phyloP scores from a whole-genome alignment of 192 early-diverging fungal species.

The Allomyces javanicus region DNA sequence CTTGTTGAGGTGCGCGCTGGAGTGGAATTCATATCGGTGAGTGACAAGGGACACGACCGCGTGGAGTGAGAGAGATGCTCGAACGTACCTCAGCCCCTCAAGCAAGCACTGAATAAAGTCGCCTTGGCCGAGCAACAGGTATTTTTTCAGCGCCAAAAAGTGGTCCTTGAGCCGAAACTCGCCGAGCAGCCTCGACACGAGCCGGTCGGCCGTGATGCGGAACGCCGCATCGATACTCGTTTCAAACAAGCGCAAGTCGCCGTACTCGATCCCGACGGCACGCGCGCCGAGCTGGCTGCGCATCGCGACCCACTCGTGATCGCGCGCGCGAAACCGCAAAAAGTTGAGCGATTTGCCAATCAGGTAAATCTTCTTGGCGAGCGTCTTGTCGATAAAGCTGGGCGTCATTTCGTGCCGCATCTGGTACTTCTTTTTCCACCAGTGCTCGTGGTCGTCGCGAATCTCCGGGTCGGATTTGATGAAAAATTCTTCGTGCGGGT shows the following conservation, averaged over 20 bases:
- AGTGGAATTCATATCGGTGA: neutral
- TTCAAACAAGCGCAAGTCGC: conserved; percentile 48
- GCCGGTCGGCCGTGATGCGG: conserved; percentile 42
- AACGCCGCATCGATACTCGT: conserved; percentile 52
- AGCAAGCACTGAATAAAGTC: conserved; percentile 84
- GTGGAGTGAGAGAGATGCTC: neutral
- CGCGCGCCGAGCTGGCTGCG: neutral
- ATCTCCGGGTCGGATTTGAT: conserved; percentile 33
- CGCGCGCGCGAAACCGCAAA: conserved; percentile 40
- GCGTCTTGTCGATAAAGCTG: conserved; percentile 43
- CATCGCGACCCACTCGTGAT: conserved; percentile 28
- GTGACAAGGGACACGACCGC: neutral
- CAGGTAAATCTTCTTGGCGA: conserved; percentile 74
- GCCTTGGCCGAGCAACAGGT: conserved; percentile 79
- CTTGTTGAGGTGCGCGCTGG: conserved; percentile 29
- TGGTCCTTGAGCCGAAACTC: conserved; percentile 74
- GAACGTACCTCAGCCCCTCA: conserved; percentile 52
- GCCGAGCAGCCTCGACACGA: conserved; percentile 55
- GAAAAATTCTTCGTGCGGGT: conserved; percentile 86
- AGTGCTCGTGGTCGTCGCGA: conserved; percentile 30
- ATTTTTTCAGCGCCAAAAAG: conserved; percentile 64
- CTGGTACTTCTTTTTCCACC: conserved; percentile 66
- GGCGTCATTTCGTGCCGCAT: conserved; percentile 71
- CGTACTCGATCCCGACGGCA: conserved; percentile 31
- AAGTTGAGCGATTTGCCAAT: conserved; percentile 82